Evolutionary conservation across 441 rosid species (phyloP).

Genomic region (Syzygium malaccense): DNA sequence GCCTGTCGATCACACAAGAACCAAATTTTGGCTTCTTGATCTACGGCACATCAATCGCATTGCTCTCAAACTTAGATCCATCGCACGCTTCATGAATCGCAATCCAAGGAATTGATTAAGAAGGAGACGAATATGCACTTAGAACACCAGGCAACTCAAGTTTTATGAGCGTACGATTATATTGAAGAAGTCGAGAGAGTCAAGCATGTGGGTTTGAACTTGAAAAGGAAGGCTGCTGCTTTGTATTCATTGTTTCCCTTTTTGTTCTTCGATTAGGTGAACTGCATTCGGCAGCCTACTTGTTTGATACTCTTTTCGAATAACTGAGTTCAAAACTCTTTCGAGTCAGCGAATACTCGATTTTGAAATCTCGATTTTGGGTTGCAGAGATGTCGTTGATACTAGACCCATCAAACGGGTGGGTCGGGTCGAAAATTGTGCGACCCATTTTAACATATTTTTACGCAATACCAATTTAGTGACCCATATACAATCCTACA

Average conservation of each 20-base stretch:
- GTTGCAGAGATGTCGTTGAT: neutral
- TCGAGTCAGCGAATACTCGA: neutral
- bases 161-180: neutral
- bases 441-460: too few species aligned
- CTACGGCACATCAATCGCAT: neutral
- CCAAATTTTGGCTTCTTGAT: neutral
- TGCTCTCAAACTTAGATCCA: neutral
- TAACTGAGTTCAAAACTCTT: neutral
- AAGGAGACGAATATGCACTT: neutral
- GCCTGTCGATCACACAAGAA: neutral
- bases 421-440: too few species aligned
- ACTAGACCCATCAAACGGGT: too few species aligned
- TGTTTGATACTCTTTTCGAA: neutral
- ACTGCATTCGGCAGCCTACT: neutral
- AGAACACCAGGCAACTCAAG: neutral
- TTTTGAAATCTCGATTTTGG: neutral
- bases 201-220: neutral
- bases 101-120: neutral
- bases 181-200: neutral
- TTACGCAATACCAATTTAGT: too few species aligned
- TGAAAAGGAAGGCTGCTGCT: neutral
- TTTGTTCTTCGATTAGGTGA: neutral
- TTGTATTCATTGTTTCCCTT: neutral
- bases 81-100: neutral
- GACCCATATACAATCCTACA: too few species aligned